phyloP scores from a whole-genome alignment of 208 protist species.

The Naegleria gruberi region DNA sequence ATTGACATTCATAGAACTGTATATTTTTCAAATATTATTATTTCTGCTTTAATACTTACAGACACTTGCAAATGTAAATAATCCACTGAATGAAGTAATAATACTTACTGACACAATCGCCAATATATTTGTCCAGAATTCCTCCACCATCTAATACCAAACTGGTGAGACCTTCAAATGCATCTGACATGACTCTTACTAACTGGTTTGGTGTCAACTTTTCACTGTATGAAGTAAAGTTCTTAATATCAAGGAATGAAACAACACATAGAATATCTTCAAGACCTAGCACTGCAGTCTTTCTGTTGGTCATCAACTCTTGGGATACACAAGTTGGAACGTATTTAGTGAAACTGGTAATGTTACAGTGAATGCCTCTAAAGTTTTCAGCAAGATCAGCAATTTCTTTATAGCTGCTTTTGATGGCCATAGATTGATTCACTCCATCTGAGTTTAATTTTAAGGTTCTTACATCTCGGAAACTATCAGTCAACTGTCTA shows the following conservation, averaged over 20 bases:
- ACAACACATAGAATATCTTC: background rate
- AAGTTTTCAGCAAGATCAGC: background rate
- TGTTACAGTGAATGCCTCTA: background rate
- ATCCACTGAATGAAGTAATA: too few species aligned
- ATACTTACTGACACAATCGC: background rate
- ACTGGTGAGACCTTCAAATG: background rate
- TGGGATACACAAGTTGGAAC: background rate
- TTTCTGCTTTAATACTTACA: too few species aligned
- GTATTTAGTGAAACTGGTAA: background rate
- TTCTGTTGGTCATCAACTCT: background rate
- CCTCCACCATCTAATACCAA: background rate
- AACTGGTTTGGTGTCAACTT: background rate
- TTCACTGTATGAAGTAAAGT: constrained; percentile 2
- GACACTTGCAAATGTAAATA: too few species aligned
- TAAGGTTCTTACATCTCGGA: background rate
- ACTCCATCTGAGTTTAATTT: background rate
- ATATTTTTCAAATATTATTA: too few species aligned
- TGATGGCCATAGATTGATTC: background rate
- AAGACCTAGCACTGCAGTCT: background rate
- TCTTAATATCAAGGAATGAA: constrained; percentile 15
- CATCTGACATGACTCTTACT: background rate
- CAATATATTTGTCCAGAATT: constrained; percentile 24
- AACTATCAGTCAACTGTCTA: background rate
- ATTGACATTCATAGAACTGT: background rate
- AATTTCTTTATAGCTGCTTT: background rate